A percentile compares a stretch with the other conserved stretches of the same genome.
phyloP scores from a whole-genome alignment of 306 rosid genomes.

The Adenanthera pavonina region DNA sequence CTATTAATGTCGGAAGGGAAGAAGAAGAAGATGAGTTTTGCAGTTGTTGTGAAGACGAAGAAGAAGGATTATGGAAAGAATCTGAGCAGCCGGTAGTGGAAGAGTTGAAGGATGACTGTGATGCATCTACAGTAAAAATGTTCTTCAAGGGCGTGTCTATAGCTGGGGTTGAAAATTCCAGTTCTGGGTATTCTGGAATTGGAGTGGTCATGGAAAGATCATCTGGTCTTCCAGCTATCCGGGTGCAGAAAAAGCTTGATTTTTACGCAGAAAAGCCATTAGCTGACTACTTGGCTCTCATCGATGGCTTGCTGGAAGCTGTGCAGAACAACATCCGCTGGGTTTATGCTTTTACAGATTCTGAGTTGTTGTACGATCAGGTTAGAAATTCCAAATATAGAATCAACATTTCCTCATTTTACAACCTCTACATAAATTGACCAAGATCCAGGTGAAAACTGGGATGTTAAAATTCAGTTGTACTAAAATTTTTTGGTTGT shows the following conservation, averaged over 20 bases:
- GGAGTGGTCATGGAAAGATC: conserved; percentile 90
- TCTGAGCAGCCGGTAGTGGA: conserved; percentile 60
- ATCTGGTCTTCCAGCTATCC: conserved; percentile 51
- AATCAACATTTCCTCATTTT: conserved; percentile 16
- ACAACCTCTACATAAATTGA: conserved; percentile 9
- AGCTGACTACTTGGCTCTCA: conserved; percentile 82
- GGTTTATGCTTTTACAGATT: conserved; percentile 83
- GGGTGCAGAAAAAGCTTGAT: conserved; percentile 90
- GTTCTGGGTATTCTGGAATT: conserved; percentile 84
- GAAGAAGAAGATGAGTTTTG: conserved; percentile 94
- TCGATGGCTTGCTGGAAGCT: conserved; percentile 87
- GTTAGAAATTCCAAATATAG: conserved; percentile 43
- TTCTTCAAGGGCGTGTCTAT: conserved; percentile 88
- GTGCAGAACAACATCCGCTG: conserved; percentile 53
- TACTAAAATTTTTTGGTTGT: not conserved
- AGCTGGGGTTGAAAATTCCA: conserved; percentile 62
- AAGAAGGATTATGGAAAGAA: conserved; percentile 72
- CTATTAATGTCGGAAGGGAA: conserved; percentile 55
- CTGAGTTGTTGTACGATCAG: conserved; percentile 72
- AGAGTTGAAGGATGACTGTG: conserved; percentile 57
- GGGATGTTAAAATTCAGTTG: conserved; percentile 19
- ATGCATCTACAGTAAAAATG: conserved; percentile 81
- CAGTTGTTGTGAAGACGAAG: conserved; percentile 82
- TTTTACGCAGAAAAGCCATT: conserved; percentile 78
- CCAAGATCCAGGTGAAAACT: conserved; percentile 12